Conservation (phyloP, 768 basidiomycete species). For the Pholiota microspora region DNA sequence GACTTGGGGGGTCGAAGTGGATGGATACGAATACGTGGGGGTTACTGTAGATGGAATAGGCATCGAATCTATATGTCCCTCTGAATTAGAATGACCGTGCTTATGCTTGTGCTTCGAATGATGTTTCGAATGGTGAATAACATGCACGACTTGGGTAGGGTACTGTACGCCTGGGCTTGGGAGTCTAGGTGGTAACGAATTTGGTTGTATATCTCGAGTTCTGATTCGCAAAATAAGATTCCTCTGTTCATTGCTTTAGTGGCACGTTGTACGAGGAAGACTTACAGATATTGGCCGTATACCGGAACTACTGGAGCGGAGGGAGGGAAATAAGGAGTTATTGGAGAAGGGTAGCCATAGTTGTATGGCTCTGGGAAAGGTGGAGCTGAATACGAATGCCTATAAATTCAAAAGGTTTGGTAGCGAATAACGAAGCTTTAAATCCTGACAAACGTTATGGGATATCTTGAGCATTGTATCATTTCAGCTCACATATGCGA, state of each 20-base stretch:
- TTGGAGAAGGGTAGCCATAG: not conserved
- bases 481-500: no score
- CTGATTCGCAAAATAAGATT: no score
- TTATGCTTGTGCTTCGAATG: conserved; percentile 22
- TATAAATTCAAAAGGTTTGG: no score
- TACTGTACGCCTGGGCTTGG: not conserved
- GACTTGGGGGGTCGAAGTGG: conserved; percentile 4
- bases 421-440: no score
- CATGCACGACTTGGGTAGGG: conserved; percentile 13
- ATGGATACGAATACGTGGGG: conserved; percentile 17
- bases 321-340: not conserved
- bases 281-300: conserved; percentile 4
- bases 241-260: no score
- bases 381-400: not conserved
- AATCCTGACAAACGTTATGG: no score
- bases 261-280: not conserved
- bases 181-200: not conserved
- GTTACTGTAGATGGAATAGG: conserved; percentile 9
- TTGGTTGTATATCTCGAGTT: not conserved
- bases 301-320: not conserved
- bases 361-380: not conserved
- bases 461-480: no score
- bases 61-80: conserved; percentile 9
- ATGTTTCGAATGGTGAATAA: conserved; percentile 23
- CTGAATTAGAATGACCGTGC: conserved; percentile 20